A percentile compares a stretch with the other conserved stretches of the same genome.
phyloP scores from a whole-genome alignment of 2,329 filamentous ascomycete genomes.

The Davidsoniella eucalypti region DNA sequence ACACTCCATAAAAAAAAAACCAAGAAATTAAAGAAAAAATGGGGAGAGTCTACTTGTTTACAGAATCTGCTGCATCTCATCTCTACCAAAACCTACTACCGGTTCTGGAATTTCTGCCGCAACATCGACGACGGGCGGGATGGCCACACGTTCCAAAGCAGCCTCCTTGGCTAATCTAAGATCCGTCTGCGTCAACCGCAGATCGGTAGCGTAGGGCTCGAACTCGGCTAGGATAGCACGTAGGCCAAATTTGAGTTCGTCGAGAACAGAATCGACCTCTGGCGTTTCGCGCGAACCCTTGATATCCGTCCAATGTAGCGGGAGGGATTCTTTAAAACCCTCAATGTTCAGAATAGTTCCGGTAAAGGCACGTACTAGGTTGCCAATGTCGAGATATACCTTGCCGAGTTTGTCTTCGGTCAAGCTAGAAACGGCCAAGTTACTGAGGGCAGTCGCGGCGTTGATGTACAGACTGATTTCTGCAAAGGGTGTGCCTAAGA shows the following conservation, averaged over 20 bases:
- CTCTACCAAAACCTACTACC: too few species aligned
- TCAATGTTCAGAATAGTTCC: constrained; percentile 52
- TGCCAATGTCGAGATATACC: constrained; percentile 66
- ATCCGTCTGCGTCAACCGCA: constrained; percentile 55
- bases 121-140: background rate
- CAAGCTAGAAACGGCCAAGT: constrained; percentile 56
- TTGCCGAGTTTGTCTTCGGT: constrained; percentile 70
- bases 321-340: constrained; percentile 40
- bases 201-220: constrained; percentile 52
- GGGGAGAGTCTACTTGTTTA: too few species aligned
- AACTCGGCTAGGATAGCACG: constrained; percentile 52
- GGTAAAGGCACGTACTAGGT: constrained; percentile 59
- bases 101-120: too few species aligned
- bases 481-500: constrained; percentile 59
- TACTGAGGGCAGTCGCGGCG: constrained; percentile 51
- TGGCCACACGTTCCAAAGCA: background rate
- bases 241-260: constrained; percentile 48
- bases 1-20: too few species aligned
- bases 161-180: constrained; percentile 56
- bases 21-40: too few species aligned
- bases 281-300: constrained; percentile 35
- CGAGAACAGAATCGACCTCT: constrained; percentile 56
- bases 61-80: too few species aligned
- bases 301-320: constrained; percentile 67
- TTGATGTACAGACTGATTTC: constrained; percentile 53